Base-by-base conservation (phyloP, 2,329 filamentous ascomycete species). In the Aspergillus bombycis region DNA sequence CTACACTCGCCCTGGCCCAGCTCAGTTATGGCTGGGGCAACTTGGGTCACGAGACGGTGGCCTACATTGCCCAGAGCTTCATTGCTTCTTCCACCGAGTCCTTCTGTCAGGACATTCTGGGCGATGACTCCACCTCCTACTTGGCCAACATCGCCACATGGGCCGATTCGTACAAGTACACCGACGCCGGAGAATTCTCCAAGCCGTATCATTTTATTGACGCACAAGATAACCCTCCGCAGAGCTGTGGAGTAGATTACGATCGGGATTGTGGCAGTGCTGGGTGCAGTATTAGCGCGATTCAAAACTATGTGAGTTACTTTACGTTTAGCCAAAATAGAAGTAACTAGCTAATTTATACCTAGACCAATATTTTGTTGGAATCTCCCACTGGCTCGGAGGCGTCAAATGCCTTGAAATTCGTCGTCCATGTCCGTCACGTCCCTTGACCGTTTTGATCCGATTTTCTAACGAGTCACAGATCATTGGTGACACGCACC, bases 401-500 rank as follows among this genome's bases (percentile, higher is more conserved):
- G 5, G 52, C 52, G 4, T 3, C 4, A 11, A 21, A 55, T 26
- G 52, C 52, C 32, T 6, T 55, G 6, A 55, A 55, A 38, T 55
- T 55, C 11, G 32, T 55, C 1, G 52, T 55, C 6, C 52, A 55
- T 19, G 52, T 55, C 4, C 23, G 52, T 55, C 52, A 9, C 9
- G 3, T 2, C 7, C 2, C 19, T 38, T 6, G 11, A 26, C 52
- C n/a, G 1, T 23, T 32, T 23, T 19, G 19, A 10, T 12, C 26
- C 8, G 19, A 21, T 32, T 6, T n/a, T 10, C 48, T 52, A 52
- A 52, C 8, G 9, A 3, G 11, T 32, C 1, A 3, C 48, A 79
- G 65, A 58, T 73, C 70, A 78, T 95, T 12, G 86, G 92, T 62
- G 93, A 96, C 74, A 86, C 92, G 30, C 87, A 87, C 64, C 93